These are phyloP conservation scores for Penicillium silybi DNA, from an alignment of 495 filamentous ascomycete genomes.

Conservation along the genomic window DNA sequence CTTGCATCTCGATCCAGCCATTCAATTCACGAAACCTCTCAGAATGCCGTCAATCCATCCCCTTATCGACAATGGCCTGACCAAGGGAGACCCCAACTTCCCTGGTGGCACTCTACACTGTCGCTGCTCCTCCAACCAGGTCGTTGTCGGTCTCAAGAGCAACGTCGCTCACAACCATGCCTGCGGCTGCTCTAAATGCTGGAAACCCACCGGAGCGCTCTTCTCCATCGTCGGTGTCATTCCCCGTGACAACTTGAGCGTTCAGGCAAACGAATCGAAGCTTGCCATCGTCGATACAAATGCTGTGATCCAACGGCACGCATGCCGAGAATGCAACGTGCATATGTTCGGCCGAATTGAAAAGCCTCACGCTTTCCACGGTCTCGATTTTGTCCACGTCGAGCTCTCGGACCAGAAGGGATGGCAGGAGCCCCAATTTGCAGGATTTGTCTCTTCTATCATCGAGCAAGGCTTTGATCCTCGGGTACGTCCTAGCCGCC, in stretches of 20 bases:
- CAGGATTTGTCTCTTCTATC: slow-evolving; percentile 55
- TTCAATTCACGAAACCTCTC: background rate
- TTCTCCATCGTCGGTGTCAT: slow-evolving; percentile 59
- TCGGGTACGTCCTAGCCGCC: slow-evolving; percentile 1
- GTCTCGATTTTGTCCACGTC: slow-evolving; percentile 58
- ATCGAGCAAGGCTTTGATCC: slow-evolving; percentile 60
- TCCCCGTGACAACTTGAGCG: slow-evolving; percentile 39
- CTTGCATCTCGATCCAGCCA: background rate
- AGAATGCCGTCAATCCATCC: slow-evolving; percentile 54
- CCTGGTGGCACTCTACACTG: slow-evolving; percentile 53
- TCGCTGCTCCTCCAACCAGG: slow-evolving; percentile 46
- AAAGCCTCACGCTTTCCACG: slow-evolving; percentile 57
- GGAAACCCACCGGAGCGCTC: slow-evolving; percentile 54
- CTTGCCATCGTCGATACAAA: slow-evolving; percentile 47
- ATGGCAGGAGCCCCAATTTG: slow-evolving; percentile 63
- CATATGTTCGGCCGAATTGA: slow-evolving; percentile 60
- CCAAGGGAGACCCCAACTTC: slow-evolving; percentile 42
- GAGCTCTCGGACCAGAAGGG: slow-evolving; percentile 53
- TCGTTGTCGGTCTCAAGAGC: slow-evolving; percentile 47
- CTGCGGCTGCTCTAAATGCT: slow-evolving; percentile 64
- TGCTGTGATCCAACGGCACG: slow-evolving; percentile 54
- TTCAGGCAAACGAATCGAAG: slow-evolving; percentile 50
- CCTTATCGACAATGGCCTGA: slow-evolving; percentile 53
- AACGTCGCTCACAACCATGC: slow-evolving; percentile 62
- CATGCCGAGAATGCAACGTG: slow-evolving; percentile 52